Conservation (phyloP, 768 basidiomycete genomes). For the Galerina marginata region DNA sequence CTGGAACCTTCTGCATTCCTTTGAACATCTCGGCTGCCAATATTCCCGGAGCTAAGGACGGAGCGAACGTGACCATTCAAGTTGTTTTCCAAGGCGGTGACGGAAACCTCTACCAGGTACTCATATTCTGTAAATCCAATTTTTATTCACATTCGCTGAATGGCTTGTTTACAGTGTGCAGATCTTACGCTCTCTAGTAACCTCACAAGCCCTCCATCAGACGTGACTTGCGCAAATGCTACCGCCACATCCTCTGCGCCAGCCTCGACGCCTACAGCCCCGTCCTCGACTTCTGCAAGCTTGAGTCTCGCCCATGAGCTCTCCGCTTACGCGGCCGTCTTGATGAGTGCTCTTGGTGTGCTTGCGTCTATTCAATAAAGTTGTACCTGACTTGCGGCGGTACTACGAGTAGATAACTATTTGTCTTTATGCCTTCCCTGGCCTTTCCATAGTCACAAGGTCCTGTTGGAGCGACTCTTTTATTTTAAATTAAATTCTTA, state of each 20-base stretch:
- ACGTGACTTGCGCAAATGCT: constrained; percentile 40
- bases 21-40: constrained; percentile 57
- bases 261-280: constrained; percentile 12
- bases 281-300: constrained; percentile 13
- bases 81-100: constrained; percentile 67
- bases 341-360: constrained; percentile 29
- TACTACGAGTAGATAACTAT: too few species aligned
- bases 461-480: too few species aligned
- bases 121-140: constrained; percentile 2
- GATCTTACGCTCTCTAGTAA: constrained; percentile 70
- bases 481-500: not conserved
- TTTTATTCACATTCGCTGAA: constrained; percentile 25
- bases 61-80: constrained; percentile 76
- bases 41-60: constrained; percentile 54
- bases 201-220: constrained; percentile 46
- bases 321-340: constrained; percentile 15
- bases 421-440: too few species aligned
- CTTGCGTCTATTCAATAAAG: constrained; percentile 24
- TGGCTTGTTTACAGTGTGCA: constrained; percentile 59
- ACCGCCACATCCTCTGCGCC: constrained; percentile 23
- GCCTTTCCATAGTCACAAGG: too few species aligned
- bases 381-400: not conserved
- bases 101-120: constrained; percentile 69
- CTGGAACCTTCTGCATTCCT: constrained; percentile 69
- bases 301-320: constrained; percentile 11